These are phyloP conservation scores for Aspergillus amoenus DNA, from an alignment of 2,329 filamentous ascomycete species.

Conservation along the genomic window DNA sequence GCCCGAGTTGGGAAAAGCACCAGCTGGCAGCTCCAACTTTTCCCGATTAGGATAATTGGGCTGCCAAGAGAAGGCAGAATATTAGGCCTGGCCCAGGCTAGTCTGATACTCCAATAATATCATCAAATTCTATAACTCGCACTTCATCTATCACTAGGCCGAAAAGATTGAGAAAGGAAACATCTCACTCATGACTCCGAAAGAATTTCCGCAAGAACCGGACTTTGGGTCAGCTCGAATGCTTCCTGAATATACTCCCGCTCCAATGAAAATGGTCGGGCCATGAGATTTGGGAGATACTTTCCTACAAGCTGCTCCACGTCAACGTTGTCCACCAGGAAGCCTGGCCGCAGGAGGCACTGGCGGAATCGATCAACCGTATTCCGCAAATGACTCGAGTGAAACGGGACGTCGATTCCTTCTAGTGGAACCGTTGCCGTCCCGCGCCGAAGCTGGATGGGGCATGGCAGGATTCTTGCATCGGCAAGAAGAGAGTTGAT, in stretches of 20 bases:
- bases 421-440: conserved; percentile 92
- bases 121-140: neutral
- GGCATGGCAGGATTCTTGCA: conserved; percentile 68
- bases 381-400: conserved; percentile 91
- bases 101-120: neutral
- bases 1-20: neutral
- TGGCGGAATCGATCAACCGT: conserved; percentile 97
- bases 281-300: conserved; percentile 97
- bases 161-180: neutral
- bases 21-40: neutral
- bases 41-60: neutral
- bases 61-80: neutral
- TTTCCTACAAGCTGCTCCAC: conserved; percentile 91
- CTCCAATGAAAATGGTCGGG: conserved; percentile 85
- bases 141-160: neutral
- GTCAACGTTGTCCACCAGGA: conserved; percentile 66
- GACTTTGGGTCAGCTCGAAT: conserved; percentile 72
- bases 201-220: conserved; percentile 17
- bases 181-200: neutral
- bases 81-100: no score
- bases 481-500: conserved; percentile 62
- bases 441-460: conserved; percentile 85
- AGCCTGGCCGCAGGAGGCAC: conserved; percentile 58
- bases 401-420: conserved; percentile 88
- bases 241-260: conserved; percentile 99